Base-by-base conservation (phyloP, 257 asterid species). In the Fraxinus pennsylvanica region DNA sequence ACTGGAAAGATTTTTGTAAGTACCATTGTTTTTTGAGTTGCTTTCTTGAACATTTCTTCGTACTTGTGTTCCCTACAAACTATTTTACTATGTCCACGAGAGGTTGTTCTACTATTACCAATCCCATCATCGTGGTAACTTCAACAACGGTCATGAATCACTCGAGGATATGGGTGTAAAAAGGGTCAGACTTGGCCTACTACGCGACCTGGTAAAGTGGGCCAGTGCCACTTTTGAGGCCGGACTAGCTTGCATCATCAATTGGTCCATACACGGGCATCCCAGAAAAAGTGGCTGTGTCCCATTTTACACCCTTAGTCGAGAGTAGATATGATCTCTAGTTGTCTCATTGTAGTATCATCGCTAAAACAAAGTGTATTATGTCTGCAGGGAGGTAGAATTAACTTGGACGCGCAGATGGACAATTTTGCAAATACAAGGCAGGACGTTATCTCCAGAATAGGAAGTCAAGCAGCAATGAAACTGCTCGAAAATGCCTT, bases 371-470 rank as follows among this genome's bases (percentile, higher is more conserved):
- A 25, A 0, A 32, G 14, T 9, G 71, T 45, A 36, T 25, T 15
- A 39, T 73, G 36, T 74, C 25, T 9, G 70, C 79, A 92, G 96
- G 87, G 82, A 69, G 97, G 95, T 25, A 91, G 95, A 81, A 88
- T 91, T 57, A 89, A 89, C 78, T 74, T 92, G 66, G 97, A 91
- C 81, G 94, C 92, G 33, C 96, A 92, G 36, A n/a, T 92, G 69
- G 94, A 90, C 90, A 88, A 91, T 82, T 89, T 92, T 83, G 96
- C 91, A 70, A 86, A 83, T 35, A 92, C 92, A 0, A 89, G 82
- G 81, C 86, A 86, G 78, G 82, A 90, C 75, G 88, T 92, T 77
- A 84, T 88, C 50, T 81, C 88, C 67, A 65, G 33, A 9, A 47
- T 89, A 12, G 96, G 95, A 27, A 78, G 22, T 17, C 63, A 71